Evolutionary conservation across 2,329 filamentous ascomycete species (phyloP), one percentile per base, ranked within the genome.

Genomic region (Cladophialophora psammophila): DNA sequence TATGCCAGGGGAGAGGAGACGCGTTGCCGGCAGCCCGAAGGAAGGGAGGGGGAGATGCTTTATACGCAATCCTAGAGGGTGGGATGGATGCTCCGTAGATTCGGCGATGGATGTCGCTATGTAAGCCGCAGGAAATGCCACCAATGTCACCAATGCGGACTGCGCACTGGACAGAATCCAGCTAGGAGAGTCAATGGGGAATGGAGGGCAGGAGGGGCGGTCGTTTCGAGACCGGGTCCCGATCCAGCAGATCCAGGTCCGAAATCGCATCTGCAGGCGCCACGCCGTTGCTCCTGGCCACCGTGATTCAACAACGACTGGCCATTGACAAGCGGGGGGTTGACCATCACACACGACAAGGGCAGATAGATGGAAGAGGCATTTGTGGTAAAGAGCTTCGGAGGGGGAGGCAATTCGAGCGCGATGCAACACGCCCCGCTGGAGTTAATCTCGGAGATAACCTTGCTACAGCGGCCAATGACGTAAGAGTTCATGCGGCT

Each of bases 401-500:
- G 40, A 42, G 7, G 7, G 7, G 40, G 6, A 15, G 7, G 4
- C 15, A 5, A 15, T 42, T 1, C 26, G 3, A 3, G 26, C 42
- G 18, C 45, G 13, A 31, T 50, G 18, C 45, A 20, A 50, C 18
- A 9, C 45, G 45, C 45, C 45, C 45, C 45, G 45, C 45, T 26
- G 45, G 45, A 50, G 45, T 50, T 50, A 50, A 50, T 26, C 15
- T 42, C 45, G 45, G 45, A 50, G 45, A 50, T 50, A 50, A 50
- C 8, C 15, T 13, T 26, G 18, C 2, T 50, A 26, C 2, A 31
- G 26, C 18, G 18, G 18, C 20, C 18, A 4, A 5, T 50, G 45
- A 50, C 15, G 45, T 50, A 18, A 50, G 10, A 18, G 45, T 26
- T 50, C 45, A 50, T 26, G 20, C 45, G 5, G 13, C 2, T 26